Percentiles rank a stretch among this genome's conserved stretches.
These are phyloP conservation scores for Austroboletus festivus DNA, from an alignment of 768 basidiomycete species.

Conservation along the genomic window DNA sequence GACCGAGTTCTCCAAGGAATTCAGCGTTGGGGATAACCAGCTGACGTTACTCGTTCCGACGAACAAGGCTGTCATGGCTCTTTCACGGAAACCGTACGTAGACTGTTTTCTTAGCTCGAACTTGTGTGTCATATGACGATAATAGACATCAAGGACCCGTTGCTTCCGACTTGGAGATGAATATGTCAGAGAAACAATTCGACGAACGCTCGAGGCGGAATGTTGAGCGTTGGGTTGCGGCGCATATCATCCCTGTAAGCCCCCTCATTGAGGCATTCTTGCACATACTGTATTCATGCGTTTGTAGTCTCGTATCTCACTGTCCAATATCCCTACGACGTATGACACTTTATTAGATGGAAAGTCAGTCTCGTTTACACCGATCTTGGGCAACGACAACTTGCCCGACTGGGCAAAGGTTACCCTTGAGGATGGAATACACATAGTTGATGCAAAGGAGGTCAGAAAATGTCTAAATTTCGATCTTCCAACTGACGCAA, in stretches of 20 bases:
- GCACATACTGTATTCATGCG: neutral
- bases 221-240: constrained; percentile 76
- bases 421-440: constrained; percentile 51
- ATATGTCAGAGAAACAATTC: constrained; percentile 66
- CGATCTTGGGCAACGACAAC: constrained; percentile 31
- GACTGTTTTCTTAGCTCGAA: neutral
- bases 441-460: constrained; percentile 59
- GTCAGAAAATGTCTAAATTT: constrained; percentile 34
- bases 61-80: constrained; percentile 65
- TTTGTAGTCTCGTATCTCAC: constrained; percentile 42
- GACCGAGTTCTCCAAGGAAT: constrained; percentile 51
- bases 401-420: constrained; percentile 58
- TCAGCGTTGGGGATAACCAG: constrained; percentile 35
- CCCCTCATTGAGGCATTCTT: neutral
- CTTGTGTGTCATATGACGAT: neutral
- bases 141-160: constrained; percentile 59
- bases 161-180: constrained; percentile 39
- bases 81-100: neutral
- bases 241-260: constrained; percentile 79
- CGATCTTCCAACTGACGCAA: neutral
- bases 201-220: constrained; percentile 53
- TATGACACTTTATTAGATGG: constrained; percentile 60
- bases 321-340: constrained; percentile 36
- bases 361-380: constrained; percentile 54
- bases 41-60: constrained; percentile 77